Conservation (phyloP, 441 rosid species). For the Erysimum pusillum region DNA sequence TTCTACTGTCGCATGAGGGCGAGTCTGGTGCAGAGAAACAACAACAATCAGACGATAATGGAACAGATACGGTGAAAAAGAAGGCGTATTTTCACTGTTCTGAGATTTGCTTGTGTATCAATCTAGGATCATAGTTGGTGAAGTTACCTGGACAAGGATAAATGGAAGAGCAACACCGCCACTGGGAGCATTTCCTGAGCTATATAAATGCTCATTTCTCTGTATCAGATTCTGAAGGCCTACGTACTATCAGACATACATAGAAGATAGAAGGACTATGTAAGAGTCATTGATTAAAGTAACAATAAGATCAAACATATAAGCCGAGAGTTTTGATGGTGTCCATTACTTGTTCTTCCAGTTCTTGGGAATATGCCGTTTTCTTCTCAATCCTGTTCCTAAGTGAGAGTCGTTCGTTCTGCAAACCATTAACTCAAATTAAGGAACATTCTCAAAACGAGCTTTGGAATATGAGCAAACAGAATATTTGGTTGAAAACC, state of each 20-base stretch:
- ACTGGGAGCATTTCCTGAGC: constrained; percentile 84
- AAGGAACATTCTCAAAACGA: constrained; percentile 2
- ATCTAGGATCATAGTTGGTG: constrained; percentile 13
- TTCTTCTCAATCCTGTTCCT: constrained; percentile 90
- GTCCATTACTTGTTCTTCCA: constrained; percentile 90
- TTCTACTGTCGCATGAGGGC: constrained; percentile 99
- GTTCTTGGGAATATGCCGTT: constrained; percentile 82
- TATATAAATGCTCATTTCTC: constrained; percentile 82
- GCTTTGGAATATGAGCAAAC: constrained; percentile 26
- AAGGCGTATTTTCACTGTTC: background rate
- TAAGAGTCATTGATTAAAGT: constrained; percentile 40
- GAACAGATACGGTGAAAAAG: background rate
- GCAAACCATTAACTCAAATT: constrained; percentile 46
- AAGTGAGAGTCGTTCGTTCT: constrained; percentile 76
- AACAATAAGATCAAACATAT: constrained; percentile 17
- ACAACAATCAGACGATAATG: constrained; percentile 10
- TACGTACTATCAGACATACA: constrained; percentile 60
- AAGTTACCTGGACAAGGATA: constrained; percentile 93
- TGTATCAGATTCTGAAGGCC: constrained; percentile 92
- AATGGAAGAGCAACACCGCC: constrained; percentile 97
- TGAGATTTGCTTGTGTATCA: constrained; percentile 21
- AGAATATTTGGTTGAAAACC: constrained; percentile 54
- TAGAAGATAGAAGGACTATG: constrained; percentile 21
- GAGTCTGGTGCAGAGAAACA: constrained; percentile 62
- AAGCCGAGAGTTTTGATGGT: background rate